Base-by-base conservation (phyloP, 139 green algal genomes). In the Chlorella vulgaris region DNA sequence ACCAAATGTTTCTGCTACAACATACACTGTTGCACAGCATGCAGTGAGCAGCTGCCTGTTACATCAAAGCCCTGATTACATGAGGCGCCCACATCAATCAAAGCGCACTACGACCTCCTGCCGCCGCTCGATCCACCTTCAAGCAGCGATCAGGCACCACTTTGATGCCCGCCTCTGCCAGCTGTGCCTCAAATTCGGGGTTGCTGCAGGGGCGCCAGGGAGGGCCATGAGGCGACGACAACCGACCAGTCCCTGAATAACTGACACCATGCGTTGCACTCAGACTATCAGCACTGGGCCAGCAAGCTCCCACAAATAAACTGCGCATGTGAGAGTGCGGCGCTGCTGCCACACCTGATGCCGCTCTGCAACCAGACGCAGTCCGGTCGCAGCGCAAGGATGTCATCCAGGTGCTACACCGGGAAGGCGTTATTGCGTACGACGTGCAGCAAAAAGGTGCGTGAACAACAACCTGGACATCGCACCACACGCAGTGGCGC, bases 361-460 rank as follows among this genome's bases (percentile, higher is more conserved):
- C 89, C 89, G 28, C 51, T 83, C 78, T 93, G 89, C 66, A 93
- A 84, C 89, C 89, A 93, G 19, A 93, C 89, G 19, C 53, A 81
- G 60, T 79, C 86, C 29, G 86, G 88, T 5, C 82, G 39, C 39
- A 85, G 73, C 21, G 83, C 69, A 18, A 93, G 36, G 26, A 93
- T 92, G 82, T 93, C 89, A 10, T 88, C 79, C 7, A 93, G 6
- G 63, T 93, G 89, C 21, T n/a, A 29, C 26, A 68, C 62, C 18
- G 89, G 74, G 69, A 10, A 36, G 39, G 33, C 7, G 7, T 71
- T 38, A 6, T 19, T 7, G 26, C 24, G 28, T 19, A 19, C 24
- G 15, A 68, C 60, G 26, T 68, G 26, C 24, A 68, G 60, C 26
- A 18, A 18, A 21, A 61, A 61, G 51, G 51, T 61, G 51, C 51